These are phyloP conservation scores for Sporisorium exsertum DNA, from an alignment of 1,284 basidiomycete species.

Conservation along the genomic window DNA sequence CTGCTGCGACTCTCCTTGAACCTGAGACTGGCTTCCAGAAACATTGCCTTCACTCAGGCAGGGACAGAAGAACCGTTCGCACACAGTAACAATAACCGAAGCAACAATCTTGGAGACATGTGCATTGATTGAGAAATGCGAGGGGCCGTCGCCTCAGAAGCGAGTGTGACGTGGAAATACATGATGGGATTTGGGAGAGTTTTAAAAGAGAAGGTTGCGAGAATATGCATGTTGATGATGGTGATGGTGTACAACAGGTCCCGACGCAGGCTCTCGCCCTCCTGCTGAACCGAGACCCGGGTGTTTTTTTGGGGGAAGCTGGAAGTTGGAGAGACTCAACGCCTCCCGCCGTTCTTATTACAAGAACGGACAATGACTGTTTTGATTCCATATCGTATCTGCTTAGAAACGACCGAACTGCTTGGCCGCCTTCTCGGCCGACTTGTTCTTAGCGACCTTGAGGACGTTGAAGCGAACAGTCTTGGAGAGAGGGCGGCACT, in stretches of 20 bases:
- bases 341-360: background rate
- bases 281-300: constrained; percentile 27
- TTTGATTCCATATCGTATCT: background rate
- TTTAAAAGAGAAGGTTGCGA: background rate
- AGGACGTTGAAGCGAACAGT: constrained; percentile 98
- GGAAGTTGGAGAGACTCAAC: background rate
- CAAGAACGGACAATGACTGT: background rate
- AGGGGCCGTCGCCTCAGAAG: constrained; percentile 24
- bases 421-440: constrained; percentile 74
- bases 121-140: constrained; percentile 45
- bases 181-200: constrained; percentile 20
- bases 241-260: constrained; percentile 40
- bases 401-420: constrained; percentile 92
- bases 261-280: constrained; percentile 43
- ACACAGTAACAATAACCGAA: background rate
- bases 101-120: constrained; percentile 25
- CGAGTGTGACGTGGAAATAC: constrained; percentile 34
- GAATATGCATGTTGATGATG: constrained; percentile 29
- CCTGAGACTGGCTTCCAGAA: background rate
- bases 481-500: constrained; percentile 99
- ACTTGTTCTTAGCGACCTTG: constrained; percentile 76
- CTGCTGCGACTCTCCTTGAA: background rate
- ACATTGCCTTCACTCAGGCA: background rate
- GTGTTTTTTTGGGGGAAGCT: constrained; percentile 11
- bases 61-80: background rate